Conservation (phyloP, 306 rosid genomes). For the Prunus armeniaca region DNA sequence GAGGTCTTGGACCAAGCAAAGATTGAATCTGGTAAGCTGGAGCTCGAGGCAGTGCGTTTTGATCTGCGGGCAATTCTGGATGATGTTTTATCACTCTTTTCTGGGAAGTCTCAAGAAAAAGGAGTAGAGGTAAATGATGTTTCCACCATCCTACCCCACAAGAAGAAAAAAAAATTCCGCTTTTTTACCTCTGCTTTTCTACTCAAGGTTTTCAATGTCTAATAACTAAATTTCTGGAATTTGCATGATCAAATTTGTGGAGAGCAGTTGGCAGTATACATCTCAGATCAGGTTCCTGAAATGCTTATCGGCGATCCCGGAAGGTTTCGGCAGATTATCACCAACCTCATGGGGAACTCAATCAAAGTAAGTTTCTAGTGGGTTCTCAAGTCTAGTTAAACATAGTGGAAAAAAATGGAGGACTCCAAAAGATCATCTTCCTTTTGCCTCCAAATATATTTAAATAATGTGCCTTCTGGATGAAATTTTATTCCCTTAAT, state of each 20-base stretch:
- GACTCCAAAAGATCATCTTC: background rate
- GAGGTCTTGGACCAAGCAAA: constrained; percentile 97
- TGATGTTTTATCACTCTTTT: constrained; percentile 85
- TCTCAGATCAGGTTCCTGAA: constrained; percentile 80
- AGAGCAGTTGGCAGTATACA: constrained; percentile 74
- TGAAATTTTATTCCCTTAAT: background rate
- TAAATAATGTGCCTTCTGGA: background rate
- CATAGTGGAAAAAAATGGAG: background rate
- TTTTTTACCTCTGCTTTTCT: background rate
- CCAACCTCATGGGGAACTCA: constrained; percentile 86
- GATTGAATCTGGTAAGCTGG: constrained; percentile 94
- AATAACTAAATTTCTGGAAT: constrained; percentile 11
- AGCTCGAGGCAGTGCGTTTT: constrained; percentile 84
- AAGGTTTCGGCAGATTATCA: constrained; percentile 84
- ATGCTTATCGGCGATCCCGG: constrained; percentile 82
- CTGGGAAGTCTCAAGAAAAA: constrained; percentile 89
- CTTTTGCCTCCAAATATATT: background rate
- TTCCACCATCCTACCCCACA: background rate
- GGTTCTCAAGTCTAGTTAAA: background rate
- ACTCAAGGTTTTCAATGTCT: constrained; percentile 23
- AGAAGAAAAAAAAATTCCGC: background rate
- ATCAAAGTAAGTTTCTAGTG: constrained; percentile 53
- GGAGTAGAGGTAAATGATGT: constrained; percentile 81
- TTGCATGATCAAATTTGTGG: constrained; percentile 32
- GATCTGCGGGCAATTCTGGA: constrained; percentile 75